These are phyloP conservation scores for Spizellomyces punctatus DNA, from an alignment of 192 early-diverging fungal species.

Conservation along the genomic window DNA sequence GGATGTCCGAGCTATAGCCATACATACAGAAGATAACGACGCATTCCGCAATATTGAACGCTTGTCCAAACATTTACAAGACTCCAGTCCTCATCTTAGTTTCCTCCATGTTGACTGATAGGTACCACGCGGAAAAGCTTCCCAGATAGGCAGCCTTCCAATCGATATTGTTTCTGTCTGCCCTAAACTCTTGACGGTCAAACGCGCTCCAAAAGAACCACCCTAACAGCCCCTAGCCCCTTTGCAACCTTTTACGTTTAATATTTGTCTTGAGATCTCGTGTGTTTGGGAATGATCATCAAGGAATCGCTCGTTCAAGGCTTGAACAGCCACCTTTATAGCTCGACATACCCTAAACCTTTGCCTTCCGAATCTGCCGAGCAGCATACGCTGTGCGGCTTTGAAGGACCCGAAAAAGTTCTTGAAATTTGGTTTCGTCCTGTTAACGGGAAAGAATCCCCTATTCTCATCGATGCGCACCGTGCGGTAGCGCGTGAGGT, in stretches of 20 bases:
- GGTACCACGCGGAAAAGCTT: conserved; percentile 37
- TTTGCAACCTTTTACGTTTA: not conserved
- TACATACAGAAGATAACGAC: too few relatives aligned
- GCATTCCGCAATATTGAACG: too few relatives aligned
- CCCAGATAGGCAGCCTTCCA: conserved; percentile 25
- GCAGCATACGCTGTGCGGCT: conserved; percentile 58
- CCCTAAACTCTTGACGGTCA: conserved; percentile 20
- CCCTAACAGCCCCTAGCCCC: conserved; percentile 11
- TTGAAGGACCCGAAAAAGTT: conserved; percentile 98
- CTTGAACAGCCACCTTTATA: conserved; percentile 20
- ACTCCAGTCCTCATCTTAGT: too few relatives aligned
- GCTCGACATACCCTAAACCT: conserved; percentile 21
- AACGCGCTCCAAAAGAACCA: conserved; percentile 27
- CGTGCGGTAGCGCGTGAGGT: conserved; percentile 13
- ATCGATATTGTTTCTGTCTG: conserved; percentile 17
- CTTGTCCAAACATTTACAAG: too few relatives aligned
- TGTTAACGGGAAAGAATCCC: conserved; percentile 43
- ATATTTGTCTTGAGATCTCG: too few relatives aligned
- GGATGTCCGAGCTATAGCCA: too few relatives aligned
- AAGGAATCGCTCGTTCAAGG: conserved; percentile 11
- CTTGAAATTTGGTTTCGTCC: conserved; percentile 95
- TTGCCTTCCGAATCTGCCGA: conserved; percentile 28
- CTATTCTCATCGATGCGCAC: conserved; percentile 26
- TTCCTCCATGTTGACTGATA: not conserved
- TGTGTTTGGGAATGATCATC: conserved; percentile 18